Evolutionary conservation across 2,329 filamentous ascomycete species (phyloP), one percentile per base, ranked within the genome.

Genomic region (Colletotrichum sp.): DNA sequence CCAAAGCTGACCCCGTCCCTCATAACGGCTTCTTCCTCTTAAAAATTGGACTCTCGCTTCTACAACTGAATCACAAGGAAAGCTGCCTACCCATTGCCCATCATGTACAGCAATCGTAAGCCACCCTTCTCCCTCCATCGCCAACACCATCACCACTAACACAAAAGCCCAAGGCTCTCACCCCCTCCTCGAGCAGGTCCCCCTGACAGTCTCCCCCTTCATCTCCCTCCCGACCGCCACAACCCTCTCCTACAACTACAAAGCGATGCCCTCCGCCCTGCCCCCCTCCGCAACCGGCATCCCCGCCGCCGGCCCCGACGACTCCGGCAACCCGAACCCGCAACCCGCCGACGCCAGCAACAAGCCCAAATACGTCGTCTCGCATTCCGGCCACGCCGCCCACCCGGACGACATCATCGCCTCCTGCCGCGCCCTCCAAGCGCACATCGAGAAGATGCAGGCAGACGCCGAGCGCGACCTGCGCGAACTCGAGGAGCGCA

Each of bases 191-290:
- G 95, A 96, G 79, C 97, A 99, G 87, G 93, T 99, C 55, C 96
- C 97, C 34, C 88, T 99, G 71, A 98, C 96, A 66, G 96, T 99
- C 60, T 98, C 96, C 5, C 97, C 97, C 30, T 98, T 98, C 87
- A 92, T 99, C 81, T 94, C 94, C 76, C 93, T 99, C 36, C 97
- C 97, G 13, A 94, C 95, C 34, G 94, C 96, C 30, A 95, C 96
- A 24, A 98, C 96, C 1, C 92, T 99, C 9, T 96, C 97, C 28
- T 99, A 99, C 88, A 98, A 95, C 80, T 99, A 98, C 90, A 96
- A 96, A 83, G 91, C 93, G 13, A 93, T 99, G 82, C 95, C 96
- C 0, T 96, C 95, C 1, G 94, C 95, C 3, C 91, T 99, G 0
- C 96, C 97, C 0, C 92, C 92, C 2, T 94, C 95, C 2, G 89